phyloP scores from a whole-genome alignment of 108 stramenopile genomes.

The Nannochloropsis oceanica region DNA sequence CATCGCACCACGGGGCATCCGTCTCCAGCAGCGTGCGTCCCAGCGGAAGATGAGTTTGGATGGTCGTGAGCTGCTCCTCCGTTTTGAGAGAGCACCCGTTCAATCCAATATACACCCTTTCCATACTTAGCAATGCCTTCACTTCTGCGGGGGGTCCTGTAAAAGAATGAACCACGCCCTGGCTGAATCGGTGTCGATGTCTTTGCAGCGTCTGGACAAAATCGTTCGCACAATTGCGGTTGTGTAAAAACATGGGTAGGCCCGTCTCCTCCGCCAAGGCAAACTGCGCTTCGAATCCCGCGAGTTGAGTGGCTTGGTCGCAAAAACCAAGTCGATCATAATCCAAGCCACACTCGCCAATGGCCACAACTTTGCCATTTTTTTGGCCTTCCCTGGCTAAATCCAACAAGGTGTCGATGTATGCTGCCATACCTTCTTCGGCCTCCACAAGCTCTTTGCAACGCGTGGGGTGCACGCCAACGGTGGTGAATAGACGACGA shows the following conservation, averaged over 20 bases:
- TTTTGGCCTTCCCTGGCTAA: background rate
- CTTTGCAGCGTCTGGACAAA: slow-evolving; percentile 49
- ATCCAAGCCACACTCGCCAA: slow-evolving; percentile 89
- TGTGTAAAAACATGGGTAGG: slow-evolving; percentile 83
- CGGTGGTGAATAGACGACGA: slow-evolving; percentile 52
- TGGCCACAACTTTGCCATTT: slow-evolving; percentile 56
- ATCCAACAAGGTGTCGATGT: background rate
- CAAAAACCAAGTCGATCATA: slow-evolving; percentile 83
- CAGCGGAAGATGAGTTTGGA: slow-evolving; percentile 56
- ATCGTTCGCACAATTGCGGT: slow-evolving; percentile 64
- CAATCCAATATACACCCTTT: slow-evolving; percentile 69
- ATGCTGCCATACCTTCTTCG: slow-evolving; percentile 6
- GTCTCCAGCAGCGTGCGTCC: slow-evolving; percentile 74
- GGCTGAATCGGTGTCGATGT: slow-evolving; percentile 31
- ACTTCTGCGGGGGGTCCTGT: slow-evolving; percentile 70
- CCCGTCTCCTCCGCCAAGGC: slow-evolving; percentile 41
- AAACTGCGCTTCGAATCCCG: slow-evolving; percentile 65
- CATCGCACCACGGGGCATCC: slow-evolving; percentile 75
- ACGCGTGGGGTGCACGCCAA: slow-evolving; percentile 87
- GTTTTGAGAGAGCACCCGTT: slow-evolving; percentile 91
- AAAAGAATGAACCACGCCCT: background rate
- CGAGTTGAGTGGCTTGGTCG: slow-evolving; percentile 51
- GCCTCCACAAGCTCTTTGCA: slow-evolving; percentile 55
- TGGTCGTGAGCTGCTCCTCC: slow-evolving; percentile 55
- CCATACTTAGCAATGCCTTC: slow-evolving; percentile 51